These are phyloP conservation scores for Geosiphon pyriformis DNA, from an alignment of 192 early-diverging fungal species.

Conservation along the genomic window DNA sequence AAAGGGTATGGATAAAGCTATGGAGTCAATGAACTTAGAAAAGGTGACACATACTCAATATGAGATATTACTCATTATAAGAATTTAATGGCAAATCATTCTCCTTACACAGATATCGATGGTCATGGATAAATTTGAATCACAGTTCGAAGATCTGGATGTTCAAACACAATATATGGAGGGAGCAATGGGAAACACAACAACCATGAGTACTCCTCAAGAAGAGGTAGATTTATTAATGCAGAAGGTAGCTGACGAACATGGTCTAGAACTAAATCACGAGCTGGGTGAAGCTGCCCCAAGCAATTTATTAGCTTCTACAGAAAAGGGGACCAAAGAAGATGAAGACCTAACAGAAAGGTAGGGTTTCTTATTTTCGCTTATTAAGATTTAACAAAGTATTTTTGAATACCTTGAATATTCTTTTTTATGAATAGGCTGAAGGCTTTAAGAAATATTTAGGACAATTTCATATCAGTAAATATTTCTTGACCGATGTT, in stretches of 20 bases:
- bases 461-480: no score
- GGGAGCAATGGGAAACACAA: slow-evolving; percentile 81
- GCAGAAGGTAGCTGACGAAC: slow-evolving; percentile 96
- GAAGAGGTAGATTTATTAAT: slow-evolving; percentile 90
- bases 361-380: not conserved
- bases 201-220: slow-evolving; percentile 81
- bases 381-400: not conserved
- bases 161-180: slow-evolving; percentile 98
- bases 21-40: slow-evolving; percentile 94
- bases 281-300: slow-evolving; percentile 52
- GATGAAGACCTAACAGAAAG: slow-evolving; percentile 29
- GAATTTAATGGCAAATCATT: not conserved
- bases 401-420: not conserved
- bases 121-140: slow-evolving; percentile 99
- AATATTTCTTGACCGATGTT: no score
- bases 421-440: not conserved
- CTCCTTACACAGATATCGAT: slow-evolving; percentile 64
- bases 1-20: slow-evolving; percentile 89
- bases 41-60: slow-evolving; percentile 48
- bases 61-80: not conserved
- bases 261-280: slow-evolving; percentile 83
- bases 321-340: slow-evolving; percentile 36
- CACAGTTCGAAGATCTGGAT: slow-evolving; percentile 95
- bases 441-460: not conserved
- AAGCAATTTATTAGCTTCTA: slow-evolving; percentile 30